These are phyloP conservation scores for Hirschioporus abietinus DNA, from an alignment of 768 basidiomycete genomes.

Conservation along the genomic window DNA sequence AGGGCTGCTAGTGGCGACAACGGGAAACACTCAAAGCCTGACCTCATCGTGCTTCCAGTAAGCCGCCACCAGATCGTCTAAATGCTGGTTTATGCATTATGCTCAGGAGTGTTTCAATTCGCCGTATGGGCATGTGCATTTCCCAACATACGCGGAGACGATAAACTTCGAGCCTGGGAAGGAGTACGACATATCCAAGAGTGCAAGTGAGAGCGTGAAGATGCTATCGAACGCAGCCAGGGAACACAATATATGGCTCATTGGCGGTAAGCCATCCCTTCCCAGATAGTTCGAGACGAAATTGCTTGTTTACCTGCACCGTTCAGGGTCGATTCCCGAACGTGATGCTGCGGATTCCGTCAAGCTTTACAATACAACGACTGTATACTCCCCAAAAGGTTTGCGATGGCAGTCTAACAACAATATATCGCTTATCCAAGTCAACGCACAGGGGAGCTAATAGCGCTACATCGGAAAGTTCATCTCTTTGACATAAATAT, in stretches of 20 bases:
- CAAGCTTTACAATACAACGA: conserved; percentile 89
- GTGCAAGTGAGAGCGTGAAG: conserved; percentile 70
- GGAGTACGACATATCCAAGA: conserved; percentile 49
- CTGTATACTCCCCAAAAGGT: conserved; percentile 83
- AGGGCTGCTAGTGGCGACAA: conserved; percentile 48
- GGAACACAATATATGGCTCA: conserved; percentile 77
- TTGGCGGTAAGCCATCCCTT: conserved; percentile 60
- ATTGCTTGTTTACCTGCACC: neutral
- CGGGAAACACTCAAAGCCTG: conserved; percentile 48
- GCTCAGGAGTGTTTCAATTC: conserved; percentile 84
- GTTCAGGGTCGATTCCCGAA: conserved; percentile 91
- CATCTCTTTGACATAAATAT: conserved; percentile 99
- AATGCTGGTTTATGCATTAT: conserved; percentile 7
- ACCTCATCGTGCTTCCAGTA: conserved; percentile 82
- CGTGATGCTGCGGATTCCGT: conserved; percentile 44
- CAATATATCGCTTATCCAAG: conserved; percentile 7
- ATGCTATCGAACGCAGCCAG: conserved; percentile 80
- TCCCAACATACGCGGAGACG: conserved; percentile 78
- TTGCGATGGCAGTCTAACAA: conserved; percentile 9
- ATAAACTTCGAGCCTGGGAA: conserved; percentile 59
- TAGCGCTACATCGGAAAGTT: conserved; percentile 88
- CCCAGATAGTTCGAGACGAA: conserved; percentile 8
- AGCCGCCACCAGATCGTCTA: conserved; percentile 18
- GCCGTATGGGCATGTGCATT: conserved; percentile 74
- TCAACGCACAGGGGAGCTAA: conserved; percentile 58